A percentile compares a stretch with the other conserved stretches of the same genome.
phyloP scores from a whole-genome alignment of 1,139 yeast genomes.

The Blastobotrys arbuscula region DNA sequence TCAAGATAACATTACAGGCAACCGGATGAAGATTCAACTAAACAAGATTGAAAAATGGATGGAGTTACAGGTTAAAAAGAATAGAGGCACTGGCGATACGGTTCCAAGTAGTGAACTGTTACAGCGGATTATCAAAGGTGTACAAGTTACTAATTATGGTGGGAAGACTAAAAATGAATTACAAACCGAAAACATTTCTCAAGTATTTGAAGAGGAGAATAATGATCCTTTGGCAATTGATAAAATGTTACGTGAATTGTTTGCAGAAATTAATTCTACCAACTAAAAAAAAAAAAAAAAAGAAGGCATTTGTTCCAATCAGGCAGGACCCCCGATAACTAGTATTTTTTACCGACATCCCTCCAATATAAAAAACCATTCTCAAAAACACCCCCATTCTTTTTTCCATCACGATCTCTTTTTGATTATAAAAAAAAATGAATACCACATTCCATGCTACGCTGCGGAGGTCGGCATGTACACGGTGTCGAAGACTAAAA shows the following conservation, averaged over 20 bases:
- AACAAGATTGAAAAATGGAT: conserved; percentile 12
- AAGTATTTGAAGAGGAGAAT: background rate
- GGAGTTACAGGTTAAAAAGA: conserved; percentile 3
- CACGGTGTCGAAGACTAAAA: conserved; percentile 51
- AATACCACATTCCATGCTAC: conserved; percentile 8
- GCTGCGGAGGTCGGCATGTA: conserved; percentile 52
- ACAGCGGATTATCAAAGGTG: background rate
- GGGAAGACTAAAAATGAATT: background rate
- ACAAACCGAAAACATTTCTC: background rate
- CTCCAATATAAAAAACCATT: no score
- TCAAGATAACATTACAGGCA: conserved; percentile 2
- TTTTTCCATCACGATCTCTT: background rate
- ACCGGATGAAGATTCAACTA: conserved; percentile 7
- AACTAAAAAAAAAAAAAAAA: background rate
- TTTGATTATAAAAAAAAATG: background rate
- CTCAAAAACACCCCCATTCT: background rate
- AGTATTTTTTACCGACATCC: no score
- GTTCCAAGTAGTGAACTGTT: background rate
- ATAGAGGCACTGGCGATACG: background rate
- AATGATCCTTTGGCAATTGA: conserved; percentile 1
- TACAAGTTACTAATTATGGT: background rate
- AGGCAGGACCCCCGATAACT: background rate
- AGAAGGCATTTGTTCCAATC: background rate
- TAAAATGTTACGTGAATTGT: conserved; percentile 1
- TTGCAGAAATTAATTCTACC: background rate